These are phyloP conservation scores for Polyplosphaeria fusca DNA, from an alignment of 495 filamentous ascomycete species.

Conservation along the genomic window DNA sequence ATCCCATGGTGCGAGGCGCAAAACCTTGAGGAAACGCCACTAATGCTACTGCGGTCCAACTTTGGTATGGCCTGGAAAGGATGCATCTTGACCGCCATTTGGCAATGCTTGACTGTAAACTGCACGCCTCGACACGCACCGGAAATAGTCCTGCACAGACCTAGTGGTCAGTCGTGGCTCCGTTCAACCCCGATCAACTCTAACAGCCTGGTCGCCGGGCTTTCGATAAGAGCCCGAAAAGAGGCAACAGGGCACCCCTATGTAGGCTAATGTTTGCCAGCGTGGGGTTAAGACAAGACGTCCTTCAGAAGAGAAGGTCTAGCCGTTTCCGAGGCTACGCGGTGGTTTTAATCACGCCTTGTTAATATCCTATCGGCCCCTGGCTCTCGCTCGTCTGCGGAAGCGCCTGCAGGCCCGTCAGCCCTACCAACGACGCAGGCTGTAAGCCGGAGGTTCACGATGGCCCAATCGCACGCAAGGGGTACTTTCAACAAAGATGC, in stretches of 20 bases:
- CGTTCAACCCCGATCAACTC: background rate
- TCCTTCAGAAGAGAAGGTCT: constrained; percentile 1
- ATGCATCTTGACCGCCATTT: background rate
- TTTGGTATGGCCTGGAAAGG: background rate
- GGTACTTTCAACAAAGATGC: background rate
- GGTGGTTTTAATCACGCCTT: constrained; percentile 20
- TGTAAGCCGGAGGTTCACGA: background rate
- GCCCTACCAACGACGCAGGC: constrained; percentile 5
- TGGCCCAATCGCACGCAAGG: background rate
- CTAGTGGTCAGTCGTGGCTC: background rate
- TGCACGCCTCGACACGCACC: background rate
- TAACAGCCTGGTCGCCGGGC: background rate
- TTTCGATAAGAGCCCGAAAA: background rate
- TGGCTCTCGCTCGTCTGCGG: background rate
- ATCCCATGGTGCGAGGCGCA: too few relatives aligned
- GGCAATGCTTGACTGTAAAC: background rate
- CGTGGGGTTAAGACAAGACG: background rate
- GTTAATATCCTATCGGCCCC: background rate
- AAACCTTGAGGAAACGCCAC: too few relatives aligned
- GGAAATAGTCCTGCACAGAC: background rate
- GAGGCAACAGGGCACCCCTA: background rate
- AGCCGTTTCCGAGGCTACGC: constrained; percentile 17
- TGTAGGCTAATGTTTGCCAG: background rate
- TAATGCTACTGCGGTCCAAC: background rate
- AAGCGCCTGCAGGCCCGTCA: constrained; percentile 10